phyloP scores from a whole-genome alignment of 1,139 yeast genomes.

The Hyphopichia khmerensis region DNA sequence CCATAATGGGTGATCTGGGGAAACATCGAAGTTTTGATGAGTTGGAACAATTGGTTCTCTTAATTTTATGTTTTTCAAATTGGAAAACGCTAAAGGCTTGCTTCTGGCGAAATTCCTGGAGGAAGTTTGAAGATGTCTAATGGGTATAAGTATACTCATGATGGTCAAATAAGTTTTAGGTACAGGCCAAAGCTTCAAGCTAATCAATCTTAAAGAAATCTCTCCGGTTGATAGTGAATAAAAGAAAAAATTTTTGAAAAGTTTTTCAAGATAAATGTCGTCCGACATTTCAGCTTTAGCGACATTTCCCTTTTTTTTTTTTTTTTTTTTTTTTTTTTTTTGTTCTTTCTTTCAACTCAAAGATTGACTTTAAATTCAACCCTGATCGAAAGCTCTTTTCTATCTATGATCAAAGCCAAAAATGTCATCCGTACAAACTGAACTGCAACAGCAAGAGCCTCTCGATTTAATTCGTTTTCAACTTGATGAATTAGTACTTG shows the following conservation, averaged over 20 bases:
- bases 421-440: slow-evolving; percentile 38
- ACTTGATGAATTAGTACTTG: slow-evolving; percentile 82
- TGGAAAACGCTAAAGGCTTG: slow-evolving; percentile 29
- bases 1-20: slow-evolving; percentile 93
- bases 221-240: background rate
- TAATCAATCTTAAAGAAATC: background rate
- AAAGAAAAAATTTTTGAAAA: background rate
- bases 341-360: background rate
- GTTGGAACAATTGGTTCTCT: slow-evolving; percentile 89
- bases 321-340: background rate
- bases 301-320: slow-evolving; percentile 1
- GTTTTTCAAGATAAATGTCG: background rate
- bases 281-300: slow-evolving; percentile 3
- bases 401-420: background rate
- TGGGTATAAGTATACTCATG: slow-evolving; percentile 10
- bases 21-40: slow-evolving; percentile 65
- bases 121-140: slow-evolving; percentile 19
- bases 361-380: background rate
- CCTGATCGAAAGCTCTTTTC: background rate
- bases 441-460: slow-evolving; percentile 51
- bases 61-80: slow-evolving; percentile 40
- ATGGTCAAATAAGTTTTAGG: background rate
- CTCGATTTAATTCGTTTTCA: slow-evolving; percentile 84
- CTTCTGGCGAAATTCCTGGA: slow-evolving; percentile 17
- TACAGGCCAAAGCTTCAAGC: too few relatives aligned